Evolutionary conservation across 2,329 filamentous ascomycete species (phyloP).

Genomic region (Exophiala phaeomuriformis): DNA sequence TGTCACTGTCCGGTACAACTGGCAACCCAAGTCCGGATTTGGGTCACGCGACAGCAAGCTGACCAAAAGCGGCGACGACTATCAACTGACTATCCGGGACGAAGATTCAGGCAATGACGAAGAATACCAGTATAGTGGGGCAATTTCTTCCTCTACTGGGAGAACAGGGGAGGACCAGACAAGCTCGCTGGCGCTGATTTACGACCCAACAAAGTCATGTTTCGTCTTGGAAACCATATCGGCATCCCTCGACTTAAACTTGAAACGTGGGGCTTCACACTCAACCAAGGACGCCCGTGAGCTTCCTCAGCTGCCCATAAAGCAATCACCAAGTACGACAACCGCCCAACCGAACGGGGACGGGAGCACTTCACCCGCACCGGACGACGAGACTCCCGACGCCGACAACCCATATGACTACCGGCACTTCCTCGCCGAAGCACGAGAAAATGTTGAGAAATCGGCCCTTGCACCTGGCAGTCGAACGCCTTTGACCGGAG

Average conservation of each 20-base stretch:
- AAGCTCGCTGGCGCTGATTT: conserved; percentile 53
- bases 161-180: conserved; percentile 26
- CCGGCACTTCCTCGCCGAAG: conserved; percentile 43
- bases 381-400: conserved; percentile 39
- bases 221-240: conserved; percentile 77
- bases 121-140: conserved; percentile 12
- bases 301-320: conserved; percentile 14
- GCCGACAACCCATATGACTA: conserved; percentile 44
- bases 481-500: conserved; percentile 30
- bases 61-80: conserved; percentile 13
- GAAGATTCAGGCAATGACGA: conserved; percentile 5
- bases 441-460: conserved; percentile 33
- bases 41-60: conserved; percentile 15
- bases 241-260: conserved; percentile 81
- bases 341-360: conserved; percentile 25
- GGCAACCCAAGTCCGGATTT: conserved; percentile 37
- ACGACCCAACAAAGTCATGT: conserved; percentile 64
- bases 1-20: conserved; percentile 41
- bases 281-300: conserved; percentile 12
- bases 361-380: conserved; percentile 24
- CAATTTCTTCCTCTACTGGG: neutral
- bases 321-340: conserved; percentile 15
- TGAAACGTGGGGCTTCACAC: conserved; percentile 56
- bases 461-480: conserved; percentile 13
- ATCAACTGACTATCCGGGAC: conserved; percentile 13